Evolutionary conservation across 257 asterid genomes (phyloP).

Genomic region (Buddleja alternifolia): DNA sequence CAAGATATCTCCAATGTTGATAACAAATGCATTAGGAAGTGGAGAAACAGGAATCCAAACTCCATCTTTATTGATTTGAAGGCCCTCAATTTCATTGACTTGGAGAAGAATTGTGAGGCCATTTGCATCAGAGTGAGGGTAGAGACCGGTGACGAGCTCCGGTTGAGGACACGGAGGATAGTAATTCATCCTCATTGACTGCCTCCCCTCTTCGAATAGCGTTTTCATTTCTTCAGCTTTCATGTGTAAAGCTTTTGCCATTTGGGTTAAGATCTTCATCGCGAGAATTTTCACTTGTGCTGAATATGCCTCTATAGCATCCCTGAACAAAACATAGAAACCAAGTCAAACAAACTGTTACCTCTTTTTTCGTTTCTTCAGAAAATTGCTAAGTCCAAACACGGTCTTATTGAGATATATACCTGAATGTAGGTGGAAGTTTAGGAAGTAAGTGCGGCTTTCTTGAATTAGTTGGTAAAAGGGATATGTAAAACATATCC

Average conservation of each 20-base stretch:
- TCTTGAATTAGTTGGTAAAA: slow-evolving; percentile 44
- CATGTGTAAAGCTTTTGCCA: slow-evolving; percentile 50
- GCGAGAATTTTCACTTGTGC: slow-evolving; percentile 42
- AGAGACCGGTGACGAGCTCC: slow-evolving; percentile 52
- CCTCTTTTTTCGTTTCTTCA: too few relatives aligned
- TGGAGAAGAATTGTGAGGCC: slow-evolving; percentile 59
- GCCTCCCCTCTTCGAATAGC: slow-evolving; percentile 43
- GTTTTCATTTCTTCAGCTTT: slow-evolving; percentile 41
- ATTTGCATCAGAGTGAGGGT: slow-evolving; percentile 50
- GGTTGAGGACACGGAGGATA: slow-evolving; percentile 66
- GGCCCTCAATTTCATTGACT: slow-evolving; percentile 48
- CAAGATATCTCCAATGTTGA: slow-evolving; percentile 52
- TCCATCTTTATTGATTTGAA: slow-evolving; percentile 52
- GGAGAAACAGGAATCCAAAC: slow-evolving; percentile 52
- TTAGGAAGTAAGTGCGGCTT: slow-evolving; percentile 54
- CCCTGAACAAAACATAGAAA: slow-evolving; percentile 33
- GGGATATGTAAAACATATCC: slow-evolving; percentile 39
- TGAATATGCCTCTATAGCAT: slow-evolving; percentile 52
- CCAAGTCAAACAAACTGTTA: too few relatives aligned
- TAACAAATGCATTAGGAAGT: slow-evolving; percentile 46
- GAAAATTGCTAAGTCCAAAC: too few relatives aligned
- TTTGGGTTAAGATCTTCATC: slow-evolving; percentile 36
- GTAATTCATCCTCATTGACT: slow-evolving; percentile 57
- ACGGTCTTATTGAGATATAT: too few relatives aligned
- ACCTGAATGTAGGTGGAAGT: slow-evolving; percentile 58